Conservation (phyloP, 2,329 filamentous ascomycete species). For the Bisporella sp. region DNA sequence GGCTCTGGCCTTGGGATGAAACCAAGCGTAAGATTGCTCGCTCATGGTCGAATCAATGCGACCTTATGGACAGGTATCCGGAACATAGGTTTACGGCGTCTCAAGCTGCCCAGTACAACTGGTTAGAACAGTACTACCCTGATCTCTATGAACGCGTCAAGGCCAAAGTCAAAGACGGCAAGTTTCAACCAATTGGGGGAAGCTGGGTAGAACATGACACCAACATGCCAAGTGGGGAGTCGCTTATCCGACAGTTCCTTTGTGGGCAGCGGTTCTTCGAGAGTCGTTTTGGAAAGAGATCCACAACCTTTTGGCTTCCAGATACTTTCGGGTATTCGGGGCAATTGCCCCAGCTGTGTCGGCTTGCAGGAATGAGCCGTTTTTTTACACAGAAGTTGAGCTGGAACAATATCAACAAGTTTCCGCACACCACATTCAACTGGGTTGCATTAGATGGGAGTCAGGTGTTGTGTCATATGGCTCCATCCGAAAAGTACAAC, state of each 20-base stretch:
- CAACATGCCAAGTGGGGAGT: slow-evolving; percentile 61
- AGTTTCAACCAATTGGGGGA: slow-evolving; percentile 60
- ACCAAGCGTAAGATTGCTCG: slow-evolving; percentile 63
- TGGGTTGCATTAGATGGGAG: slow-evolving; percentile 64
- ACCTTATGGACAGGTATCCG: slow-evolving; percentile 60
- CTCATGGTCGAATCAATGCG: slow-evolving; percentile 65
- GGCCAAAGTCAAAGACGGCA: slow-evolving; percentile 57
- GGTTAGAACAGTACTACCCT: slow-evolving; percentile 59
- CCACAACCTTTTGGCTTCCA: slow-evolving; percentile 61
- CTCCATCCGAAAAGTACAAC: slow-evolving; percentile 60
- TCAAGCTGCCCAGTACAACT: slow-evolving; percentile 61
- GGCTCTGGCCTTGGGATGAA: slow-evolving; percentile 65
- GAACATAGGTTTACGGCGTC: slow-evolving; percentile 60
- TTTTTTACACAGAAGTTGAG: slow-evolving; percentile 66
- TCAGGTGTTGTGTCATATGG: slow-evolving; percentile 64
- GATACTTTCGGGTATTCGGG: slow-evolving; percentile 65
- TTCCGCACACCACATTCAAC: slow-evolving; percentile 65
- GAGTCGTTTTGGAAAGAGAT: slow-evolving; percentile 56
- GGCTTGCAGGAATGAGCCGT: slow-evolving; percentile 58
- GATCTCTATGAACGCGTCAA: slow-evolving; percentile 60
- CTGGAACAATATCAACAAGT: slow-evolving; percentile 70
- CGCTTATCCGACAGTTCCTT: slow-evolving; percentile 58
- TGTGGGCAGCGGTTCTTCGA: slow-evolving; percentile 64
- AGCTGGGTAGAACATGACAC: slow-evolving; percentile 68
- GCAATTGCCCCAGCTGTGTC: slow-evolving; percentile 59